phyloP scores from a whole-genome alignment of 805 yeast species.

The Wickerhamomyces rabaulensis region DNA sequence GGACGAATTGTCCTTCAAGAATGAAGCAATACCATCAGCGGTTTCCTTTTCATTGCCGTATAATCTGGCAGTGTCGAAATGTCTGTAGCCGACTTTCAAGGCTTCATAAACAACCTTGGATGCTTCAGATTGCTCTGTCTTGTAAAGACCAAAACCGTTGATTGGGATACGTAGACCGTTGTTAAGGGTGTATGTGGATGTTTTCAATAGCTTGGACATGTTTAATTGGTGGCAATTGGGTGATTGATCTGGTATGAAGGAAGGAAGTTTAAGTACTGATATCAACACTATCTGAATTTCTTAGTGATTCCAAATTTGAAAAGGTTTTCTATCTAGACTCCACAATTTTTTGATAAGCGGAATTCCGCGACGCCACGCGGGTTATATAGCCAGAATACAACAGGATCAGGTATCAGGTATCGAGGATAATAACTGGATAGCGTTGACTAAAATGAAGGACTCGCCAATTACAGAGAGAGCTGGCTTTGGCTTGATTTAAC shows the following conservation, averaged over 20 bases:
- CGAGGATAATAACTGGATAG: too few species aligned
- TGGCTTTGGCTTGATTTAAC: too few species aligned
- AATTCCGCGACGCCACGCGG: not conserved
- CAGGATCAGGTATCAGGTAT: too few species aligned
- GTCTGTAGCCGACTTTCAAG: conserved; percentile 60
- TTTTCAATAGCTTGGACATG: conserved; percentile 6
- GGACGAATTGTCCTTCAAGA: conserved; percentile 41
- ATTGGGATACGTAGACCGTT: conserved; percentile 60
- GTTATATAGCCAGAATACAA: too few species aligned
- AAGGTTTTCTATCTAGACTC: too few species aligned
- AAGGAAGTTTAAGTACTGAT: too few species aligned
- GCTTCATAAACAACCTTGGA: conserved; percentile 44
- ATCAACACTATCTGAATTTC: too few species aligned
- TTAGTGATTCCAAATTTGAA: too few species aligned
- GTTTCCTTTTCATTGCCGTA: conserved; percentile 66
- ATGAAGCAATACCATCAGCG: conserved; percentile 52
- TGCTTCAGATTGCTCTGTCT: conserved; percentile 41
- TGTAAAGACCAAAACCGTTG: conserved; percentile 64
- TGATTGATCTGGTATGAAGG: not conserved
- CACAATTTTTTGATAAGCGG: not conserved
- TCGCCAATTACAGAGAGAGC: too few species aligned
- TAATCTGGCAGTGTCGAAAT: conserved; percentile 67
- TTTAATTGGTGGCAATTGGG: not conserved
- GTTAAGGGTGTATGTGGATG: conserved; percentile 33
- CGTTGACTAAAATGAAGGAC: too few species aligned